Conservation (phyloP, 306 rosid species). For the Pterocarpus macrocarpus region DNA sequence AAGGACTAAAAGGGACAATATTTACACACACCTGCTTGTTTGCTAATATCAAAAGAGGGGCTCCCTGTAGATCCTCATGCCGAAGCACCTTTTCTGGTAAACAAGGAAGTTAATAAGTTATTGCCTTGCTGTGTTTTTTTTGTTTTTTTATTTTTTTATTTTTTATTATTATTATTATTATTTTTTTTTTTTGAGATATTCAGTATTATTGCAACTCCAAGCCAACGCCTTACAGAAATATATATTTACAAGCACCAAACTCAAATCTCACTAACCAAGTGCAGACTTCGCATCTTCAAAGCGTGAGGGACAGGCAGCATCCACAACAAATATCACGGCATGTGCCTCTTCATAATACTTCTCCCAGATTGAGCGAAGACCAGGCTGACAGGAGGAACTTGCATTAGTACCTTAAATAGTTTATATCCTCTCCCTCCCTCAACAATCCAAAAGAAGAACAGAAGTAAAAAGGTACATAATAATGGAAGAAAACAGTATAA, state of each 20-base stretch:
- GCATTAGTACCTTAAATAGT: slow-evolving; percentile 47
- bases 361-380: slow-evolving; percentile 99
- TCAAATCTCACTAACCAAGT: slow-evolving; percentile 74
- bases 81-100: slow-evolving; percentile 91
- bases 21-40: slow-evolving; percentile 86
- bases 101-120: slow-evolving; percentile 49
- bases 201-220: slow-evolving; percentile 31
- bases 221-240: slow-evolving; percentile 27
- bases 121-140: slow-evolving; percentile 37
- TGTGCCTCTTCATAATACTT: slow-evolving; percentile 98
- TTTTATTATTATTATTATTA: no score
- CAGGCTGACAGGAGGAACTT: slow-evolving; percentile 67
- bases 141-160: no score
- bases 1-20: neutral
- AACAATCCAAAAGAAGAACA: slow-evolving; percentile 20
- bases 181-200: slow-evolving; percentile 22
- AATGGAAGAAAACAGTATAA: slow-evolving; percentile 27
- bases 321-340: slow-evolving; percentile 90
- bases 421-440: slow-evolving; percentile 21
- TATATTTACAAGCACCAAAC: slow-evolving; percentile 28
- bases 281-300: slow-evolving; percentile 99
- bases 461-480: slow-evolving; percentile 18
- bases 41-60: slow-evolving; percentile 92
- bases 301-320: slow-evolving; percentile 85
- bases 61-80: slow-evolving; percentile 97